Percentiles rank a stretch among this genome's conserved stretches.
These are phyloP conservation scores for Trichoderma brevicompactum DNA, from an alignment of 2,329 filamentous ascomycete genomes.

Conservation along the genomic window DNA sequence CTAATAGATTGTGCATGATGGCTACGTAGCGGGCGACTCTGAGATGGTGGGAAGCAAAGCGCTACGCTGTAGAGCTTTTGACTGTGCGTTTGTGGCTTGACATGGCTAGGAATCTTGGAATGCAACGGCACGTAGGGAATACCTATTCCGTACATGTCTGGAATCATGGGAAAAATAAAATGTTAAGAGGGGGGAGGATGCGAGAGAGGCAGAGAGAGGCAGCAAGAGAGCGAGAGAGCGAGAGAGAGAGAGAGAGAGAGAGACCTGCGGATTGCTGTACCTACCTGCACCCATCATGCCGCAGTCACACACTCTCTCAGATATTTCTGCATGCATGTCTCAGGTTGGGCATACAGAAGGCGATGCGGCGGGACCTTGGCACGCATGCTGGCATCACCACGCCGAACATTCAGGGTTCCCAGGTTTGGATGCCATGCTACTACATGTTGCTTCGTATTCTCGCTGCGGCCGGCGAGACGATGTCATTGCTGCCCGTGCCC, in stretches of 20 bases:
- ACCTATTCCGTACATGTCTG: no score
- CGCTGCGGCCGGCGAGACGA: neutral
- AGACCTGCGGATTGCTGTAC: neutral
- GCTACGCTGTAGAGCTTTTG: no score
- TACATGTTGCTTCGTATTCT: slow-evolving; percentile 2
- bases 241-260: neutral
- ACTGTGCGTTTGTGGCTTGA: slow-evolving; percentile 16
- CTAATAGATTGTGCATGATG: slow-evolving; percentile 14
- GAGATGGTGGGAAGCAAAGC: neutral
- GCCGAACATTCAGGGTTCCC: slow-evolving; percentile 9
- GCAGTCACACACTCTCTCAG: slow-evolving; percentile 1
- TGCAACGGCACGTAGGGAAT: no score
- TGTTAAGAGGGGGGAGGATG: neutral
- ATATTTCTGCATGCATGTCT: slow-evolving; percentile 24
- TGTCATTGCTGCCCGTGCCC: slow-evolving; percentile 2
- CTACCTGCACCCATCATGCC: slow-evolving; percentile 10
- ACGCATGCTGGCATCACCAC: neutral
- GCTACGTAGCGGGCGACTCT: neutral
- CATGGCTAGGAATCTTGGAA: no score
- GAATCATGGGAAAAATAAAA: no score
- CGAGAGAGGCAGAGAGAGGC: neutral
- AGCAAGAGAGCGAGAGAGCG: neutral
- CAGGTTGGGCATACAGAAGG: slow-evolving; percentile 23
- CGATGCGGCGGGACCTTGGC: slow-evolving; percentile 8
- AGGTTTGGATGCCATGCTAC: neutral